Base-by-base conservation (phyloP, 139 green algal genomes). In the Limnomonas spitsbergensis region DNA sequence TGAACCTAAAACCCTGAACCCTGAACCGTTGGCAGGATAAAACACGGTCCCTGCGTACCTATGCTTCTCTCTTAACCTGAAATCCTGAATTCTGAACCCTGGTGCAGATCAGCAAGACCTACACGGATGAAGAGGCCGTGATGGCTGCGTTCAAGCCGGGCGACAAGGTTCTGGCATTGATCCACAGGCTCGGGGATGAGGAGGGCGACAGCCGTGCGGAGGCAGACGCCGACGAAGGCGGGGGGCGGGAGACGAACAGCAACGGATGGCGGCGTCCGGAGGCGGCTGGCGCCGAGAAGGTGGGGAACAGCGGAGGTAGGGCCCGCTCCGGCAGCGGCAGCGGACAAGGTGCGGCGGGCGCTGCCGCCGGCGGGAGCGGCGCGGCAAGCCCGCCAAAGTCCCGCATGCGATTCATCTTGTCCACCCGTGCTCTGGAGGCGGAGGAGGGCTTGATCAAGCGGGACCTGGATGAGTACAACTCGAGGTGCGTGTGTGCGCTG, bases 41-140 rank as follows among this genome's bases (percentile, higher is more conserved):
- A n/a, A n/a, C n/a, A n/a, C n/a, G n/a, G n/a, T n/a, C n/a, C n/a
- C n/a, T n/a, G n/a, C n/a, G n/a, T n/a, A n/a, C n/a, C n/a, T n/a
- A n/a, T n/a, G n/a, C n/a, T n/a, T n/a, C n/a, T n/a, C n/a, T n/a
- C n/a, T n/a, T n/a, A n/a, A n/a, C n/a, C n/a, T n/a, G n/a, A n/a
- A n/a, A n/a, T n/a, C n/a, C n/a, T n/a, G n/a, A n/a, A n/a, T n/a
- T n/a, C n/a, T n/a, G n/a, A n/a, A n/a, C n/a, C n/a, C n/a, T n/a
- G n/a, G 61, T 37, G 61, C 61, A 72, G 61, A 34, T 72, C 27
- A 72, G 61, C 61, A 72, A 72, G 61, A 37, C 61, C 61, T 72
- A 72, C 29, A 39, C 29, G 9, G 26, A 34, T 24, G 61, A 34
- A 37, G 29, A 7, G 26, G 29, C 26, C 26, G 27, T 72, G 27